A percentile compares a stretch with the other conserved stretches of the same genome.
Conservation (phyloP, 139 green algal species). For the Coelastrella sp. region DNA sequence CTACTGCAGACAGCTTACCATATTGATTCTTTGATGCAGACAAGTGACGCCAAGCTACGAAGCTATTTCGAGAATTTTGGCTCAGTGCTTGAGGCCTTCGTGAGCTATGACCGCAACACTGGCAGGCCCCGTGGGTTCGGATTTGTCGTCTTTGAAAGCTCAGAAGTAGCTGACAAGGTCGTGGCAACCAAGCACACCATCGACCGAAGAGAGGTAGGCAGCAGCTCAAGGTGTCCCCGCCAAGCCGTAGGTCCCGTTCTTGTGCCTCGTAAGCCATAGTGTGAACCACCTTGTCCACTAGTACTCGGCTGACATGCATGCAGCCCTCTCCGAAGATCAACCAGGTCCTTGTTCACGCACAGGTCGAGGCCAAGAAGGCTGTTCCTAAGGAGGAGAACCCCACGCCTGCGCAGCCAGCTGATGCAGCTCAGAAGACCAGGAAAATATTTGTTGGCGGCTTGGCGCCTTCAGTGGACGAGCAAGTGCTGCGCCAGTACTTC, state of each 20-base stretch:
- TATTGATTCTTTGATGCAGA: neutral
- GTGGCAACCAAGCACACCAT: constrained; percentile 91
- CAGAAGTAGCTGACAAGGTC: constrained; percentile 92
- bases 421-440: constrained; percentile 65
- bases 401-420: constrained; percentile 23
- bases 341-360: neutral
- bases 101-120: constrained; percentile 91
- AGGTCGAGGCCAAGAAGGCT: constrained; percentile 97
- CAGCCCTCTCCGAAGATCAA: neutral
- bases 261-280: neutral
- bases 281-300: neutral
- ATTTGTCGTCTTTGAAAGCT: constrained; percentile 93
- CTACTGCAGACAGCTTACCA: neutral
- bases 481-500: constrained; percentile 86
- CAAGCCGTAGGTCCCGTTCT: neutral
- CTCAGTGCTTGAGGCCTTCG: constrained; percentile 88
- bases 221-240: neutral
- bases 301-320: neutral
- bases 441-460: constrained; percentile 98
- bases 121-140: constrained; percentile 91
- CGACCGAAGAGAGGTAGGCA: constrained; percentile 87
- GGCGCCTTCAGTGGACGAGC: constrained; percentile 90
- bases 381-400: constrained; percentile 92
- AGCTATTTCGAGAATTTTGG: constrained; percentile 94
- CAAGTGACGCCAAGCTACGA: constrained; percentile 43